Conservation (phyloP, 139 green algal genomes). For the Chlorella vulgaris region DNA sequence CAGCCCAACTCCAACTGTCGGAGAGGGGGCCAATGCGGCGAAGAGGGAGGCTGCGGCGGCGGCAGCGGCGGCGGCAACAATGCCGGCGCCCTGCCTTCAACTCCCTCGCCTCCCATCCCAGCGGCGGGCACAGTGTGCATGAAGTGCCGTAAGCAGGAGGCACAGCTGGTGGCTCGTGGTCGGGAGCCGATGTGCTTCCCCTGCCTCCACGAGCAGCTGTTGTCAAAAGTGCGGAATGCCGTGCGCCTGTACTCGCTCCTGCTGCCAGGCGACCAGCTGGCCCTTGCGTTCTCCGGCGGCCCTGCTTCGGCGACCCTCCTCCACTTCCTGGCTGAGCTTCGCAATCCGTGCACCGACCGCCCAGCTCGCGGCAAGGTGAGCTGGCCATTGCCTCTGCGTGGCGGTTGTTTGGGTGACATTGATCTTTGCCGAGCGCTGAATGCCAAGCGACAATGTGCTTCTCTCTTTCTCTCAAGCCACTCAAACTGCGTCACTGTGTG, state of each 20-base stretch:
- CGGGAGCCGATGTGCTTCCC: slow-evolving; percentile 59
- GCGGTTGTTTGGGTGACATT: not conserved
- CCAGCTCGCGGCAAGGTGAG: slow-evolving; percentile 56
- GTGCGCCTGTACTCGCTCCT: slow-evolving; percentile 49
- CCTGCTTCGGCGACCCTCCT: slow-evolving; percentile 53
- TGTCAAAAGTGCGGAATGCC: slow-evolving; percentile 48
- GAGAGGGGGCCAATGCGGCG: too few species aligned
- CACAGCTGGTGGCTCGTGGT: slow-evolving; percentile 51
- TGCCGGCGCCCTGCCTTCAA: not conserved
- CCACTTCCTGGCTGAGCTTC: slow-evolving; percentile 49
- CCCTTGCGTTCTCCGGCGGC: slow-evolving; percentile 69
- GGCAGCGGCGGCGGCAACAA: not conserved
- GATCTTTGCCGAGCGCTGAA: too few species aligned
- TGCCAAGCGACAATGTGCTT: too few species aligned
- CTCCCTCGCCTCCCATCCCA: not conserved
- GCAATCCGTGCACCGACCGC: slow-evolving; percentile 36
- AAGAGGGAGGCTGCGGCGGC: too few species aligned
- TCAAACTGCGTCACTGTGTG: too few species aligned
- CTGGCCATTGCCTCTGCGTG: not conserved
- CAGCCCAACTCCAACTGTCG: too few species aligned
- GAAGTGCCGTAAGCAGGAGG: slow-evolving; percentile 26
- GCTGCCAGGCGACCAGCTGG: slow-evolving; percentile 45
- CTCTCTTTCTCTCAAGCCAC: too few species aligned
- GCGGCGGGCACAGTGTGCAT: slow-evolving; percentile 7
- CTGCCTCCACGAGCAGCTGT: slow-evolving; percentile 56